Evolutionary conservation across 495 filamentous ascomycete species (phyloP), one percentile per base, ranked within the genome.

Genomic region (Parathielavia appendiculata): DNA sequence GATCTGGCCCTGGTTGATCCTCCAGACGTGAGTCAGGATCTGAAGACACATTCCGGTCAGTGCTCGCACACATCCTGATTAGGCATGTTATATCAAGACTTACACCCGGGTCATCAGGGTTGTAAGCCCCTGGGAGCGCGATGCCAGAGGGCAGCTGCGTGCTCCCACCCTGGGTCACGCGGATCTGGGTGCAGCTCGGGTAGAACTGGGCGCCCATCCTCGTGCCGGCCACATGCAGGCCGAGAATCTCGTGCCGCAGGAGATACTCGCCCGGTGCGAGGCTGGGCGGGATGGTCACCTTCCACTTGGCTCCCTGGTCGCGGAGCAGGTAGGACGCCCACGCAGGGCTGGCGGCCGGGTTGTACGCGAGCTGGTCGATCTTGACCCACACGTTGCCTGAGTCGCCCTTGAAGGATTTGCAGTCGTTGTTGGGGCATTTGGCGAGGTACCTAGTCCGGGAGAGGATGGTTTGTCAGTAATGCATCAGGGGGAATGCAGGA

Each of bases 101-200:
- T 51, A 76, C 69, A 10, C 68, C 71, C 1, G 65, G 63, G 51
- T 73, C 70, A n/a, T 66, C 51, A 13, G 68, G 63, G 11, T 71
- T 68, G 54, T 78, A 78, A 26, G 73, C 66, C 22, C 75, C 76
- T 11, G 72, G 76, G 48, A 79, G 71, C 5, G 69, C 59, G n/a
- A 77, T 71, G 1, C 63, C 13, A 66, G 73, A 47, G 45, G 64
- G 47, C 53, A 66, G 23, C 43, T 50, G 36, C 9, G 55, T 54
- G 19, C 67, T 73, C 0, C 77, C 81, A 12, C 62, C 68, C 14
- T 75, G 75, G 26, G 73, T 63, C 4, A 87, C 64, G 60, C 76
- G 81, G 40, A 87, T 70, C 70, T 88, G 84, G 14, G 80, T 80
- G 70, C 85, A 88, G 34, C 82, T 81, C 49, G 79, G 72, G 61